These are phyloP conservation scores for Rutidosis leptorrhynchoides DNA, from an alignment of 129 eudicot genomes.

Conservation along the genomic window DNA sequence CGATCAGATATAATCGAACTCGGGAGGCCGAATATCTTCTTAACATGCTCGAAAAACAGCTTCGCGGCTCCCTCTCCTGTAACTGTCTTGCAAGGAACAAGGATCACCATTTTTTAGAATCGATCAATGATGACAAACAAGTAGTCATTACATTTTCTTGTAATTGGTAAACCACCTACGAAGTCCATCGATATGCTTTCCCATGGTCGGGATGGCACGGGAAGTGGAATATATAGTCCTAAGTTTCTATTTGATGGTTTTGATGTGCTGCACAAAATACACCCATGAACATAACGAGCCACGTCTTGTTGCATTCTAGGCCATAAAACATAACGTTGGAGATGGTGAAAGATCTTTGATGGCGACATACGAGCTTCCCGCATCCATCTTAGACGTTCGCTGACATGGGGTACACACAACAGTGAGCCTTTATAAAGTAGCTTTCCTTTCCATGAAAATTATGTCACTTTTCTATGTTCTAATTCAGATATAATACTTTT, in stretches of 20 bases:
- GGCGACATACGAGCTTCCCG: conserved; percentile 26
- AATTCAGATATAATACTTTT: not conserved
- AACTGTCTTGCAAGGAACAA: conserved; percentile 28
- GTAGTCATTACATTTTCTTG: not conserved
- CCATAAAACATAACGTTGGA: conserved; percentile 23
- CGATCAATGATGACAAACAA: conserved; percentile 10
- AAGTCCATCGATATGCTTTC: conserved; percentile 24
- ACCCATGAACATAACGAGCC: conserved; percentile 3
- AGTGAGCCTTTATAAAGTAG: conserved; percentile 7
- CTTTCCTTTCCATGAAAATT: not conserved
- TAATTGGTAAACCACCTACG: conserved; percentile 2
- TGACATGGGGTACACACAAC: not conserved
- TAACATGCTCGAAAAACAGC: conserved; percentile 18
- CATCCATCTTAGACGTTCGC: conserved; percentile 11
- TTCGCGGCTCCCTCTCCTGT: conserved; percentile 15
- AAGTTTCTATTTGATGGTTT: conserved; percentile 21
- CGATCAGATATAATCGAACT: conserved; percentile 8
- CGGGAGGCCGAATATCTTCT: conserved; percentile 18
- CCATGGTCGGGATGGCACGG: conserved; percentile 19
- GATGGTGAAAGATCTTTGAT: conserved; percentile 16
- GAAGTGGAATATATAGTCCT: conserved; percentile 17
- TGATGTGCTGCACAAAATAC: no score
- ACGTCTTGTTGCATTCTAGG: conserved; percentile 26
- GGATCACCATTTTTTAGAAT: conserved; percentile 21
- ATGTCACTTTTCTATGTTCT: not conserved